Percentiles rank a stretch among this genome's conserved stretches.
Evolutionary conservation across 176 grass and related monocot species (phyloP).

Genomic region (Echinochloa phyllopogon): DNA sequence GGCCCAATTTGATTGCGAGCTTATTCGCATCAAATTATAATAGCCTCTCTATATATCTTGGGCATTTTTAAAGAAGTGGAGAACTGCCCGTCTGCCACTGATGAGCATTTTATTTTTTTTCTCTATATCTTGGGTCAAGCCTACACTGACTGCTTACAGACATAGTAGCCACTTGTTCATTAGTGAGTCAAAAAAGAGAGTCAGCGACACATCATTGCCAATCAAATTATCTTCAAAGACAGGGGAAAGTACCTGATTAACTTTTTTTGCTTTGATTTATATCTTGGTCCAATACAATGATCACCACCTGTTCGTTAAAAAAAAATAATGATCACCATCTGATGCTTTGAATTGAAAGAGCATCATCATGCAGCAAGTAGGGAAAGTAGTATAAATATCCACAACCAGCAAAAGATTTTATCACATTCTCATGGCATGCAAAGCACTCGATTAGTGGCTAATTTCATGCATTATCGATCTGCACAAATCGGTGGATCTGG

Average conservation of each 20-base stretch:
- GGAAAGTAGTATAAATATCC: background rate
- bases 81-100: background rate
- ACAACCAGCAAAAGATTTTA: background rate
- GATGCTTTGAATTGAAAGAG: background rate
- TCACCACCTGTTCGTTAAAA: too few relatives aligned
- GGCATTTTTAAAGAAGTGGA: too few relatives aligned
- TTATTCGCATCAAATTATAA: background rate
- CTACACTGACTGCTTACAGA: background rate
- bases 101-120: background rate
- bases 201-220: background rate
- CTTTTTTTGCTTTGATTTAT: background rate
- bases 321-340: background rate
- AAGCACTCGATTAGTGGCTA: background rate
- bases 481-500: slow-evolving; percentile 19
- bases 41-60: too few relatives aligned
- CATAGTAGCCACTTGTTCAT: background rate
- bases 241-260: background rate
- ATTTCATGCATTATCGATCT: background rate
- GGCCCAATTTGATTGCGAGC: background rate
- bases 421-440: background rate
- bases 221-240: background rate
- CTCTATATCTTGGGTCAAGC: background rate
- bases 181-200: too few relatives aligned
- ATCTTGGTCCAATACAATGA: background rate
- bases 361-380: background rate